phyloP scores from a whole-genome alignment of 768 basidiomycete species.

The Xerocomellus intermedius region DNA sequence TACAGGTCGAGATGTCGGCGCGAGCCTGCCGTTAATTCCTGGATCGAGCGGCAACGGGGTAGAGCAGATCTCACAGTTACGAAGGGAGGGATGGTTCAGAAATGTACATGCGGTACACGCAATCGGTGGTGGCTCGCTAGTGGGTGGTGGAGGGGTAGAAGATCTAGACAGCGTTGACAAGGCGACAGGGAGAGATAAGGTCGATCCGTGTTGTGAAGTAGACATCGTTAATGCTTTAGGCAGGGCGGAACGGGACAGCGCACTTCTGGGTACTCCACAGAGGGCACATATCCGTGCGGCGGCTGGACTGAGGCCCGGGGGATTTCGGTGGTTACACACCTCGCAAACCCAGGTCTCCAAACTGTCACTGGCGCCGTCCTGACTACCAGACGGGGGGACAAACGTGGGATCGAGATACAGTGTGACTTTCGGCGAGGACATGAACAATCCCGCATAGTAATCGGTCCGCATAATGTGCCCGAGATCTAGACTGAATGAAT shows the following conservation, averaged over 20 bases:
- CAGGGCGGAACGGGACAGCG: slow-evolving; percentile 28
- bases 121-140: slow-evolving; percentile 36
- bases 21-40: slow-evolving; percentile 48
- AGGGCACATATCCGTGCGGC: slow-evolving; percentile 70
- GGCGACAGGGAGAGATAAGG: slow-evolving; percentile 32
- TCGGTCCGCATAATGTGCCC: slow-evolving; percentile 71
- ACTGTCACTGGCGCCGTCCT: slow-evolving; percentile 31
- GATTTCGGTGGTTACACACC: slow-evolving; percentile 85
- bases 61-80: slow-evolving; percentile 82
- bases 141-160: slow-evolving; percentile 20
- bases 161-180: slow-evolving; percentile 18
- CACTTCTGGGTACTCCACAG: slow-evolving; percentile 73
- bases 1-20: slow-evolving; percentile 61
- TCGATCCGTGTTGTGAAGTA: slow-evolving; percentile 39
- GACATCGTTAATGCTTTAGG: slow-evolving; percentile 36
- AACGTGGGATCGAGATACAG: slow-evolving; percentile 51
- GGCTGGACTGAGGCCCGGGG: slow-evolving; percentile 68
- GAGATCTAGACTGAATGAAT: slow-evolving; percentile 72
- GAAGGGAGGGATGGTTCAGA: slow-evolving; percentile 76
- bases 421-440: slow-evolving; percentile 86
- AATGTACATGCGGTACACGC: slow-evolving; percentile 91
- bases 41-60: slow-evolving; percentile 53
- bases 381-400: slow-evolving; percentile 24
- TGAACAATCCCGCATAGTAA: slow-evolving; percentile 87
- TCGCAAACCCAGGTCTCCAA: slow-evolving; percentile 78